Conservation (phyloP, 2,329 filamentous ascomycete species). For the Arthrobotrys pseudoclavata region DNA sequence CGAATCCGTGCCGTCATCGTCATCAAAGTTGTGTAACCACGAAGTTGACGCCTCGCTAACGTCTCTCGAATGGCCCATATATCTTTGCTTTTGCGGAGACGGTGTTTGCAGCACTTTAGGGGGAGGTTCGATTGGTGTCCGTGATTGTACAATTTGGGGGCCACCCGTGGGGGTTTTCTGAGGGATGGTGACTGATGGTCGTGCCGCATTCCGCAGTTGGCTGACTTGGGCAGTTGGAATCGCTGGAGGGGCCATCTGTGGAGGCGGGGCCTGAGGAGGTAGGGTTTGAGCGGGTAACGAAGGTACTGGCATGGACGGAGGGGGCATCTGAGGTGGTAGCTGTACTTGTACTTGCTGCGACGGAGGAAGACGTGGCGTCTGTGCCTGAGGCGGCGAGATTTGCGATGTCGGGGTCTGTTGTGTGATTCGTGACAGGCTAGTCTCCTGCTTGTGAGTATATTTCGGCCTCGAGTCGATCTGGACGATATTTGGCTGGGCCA, state of each 20-base stretch:
- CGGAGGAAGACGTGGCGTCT: slow-evolving; percentile 29
- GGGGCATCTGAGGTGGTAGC: slow-evolving; percentile 53
- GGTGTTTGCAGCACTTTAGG: slow-evolving; percentile 50
- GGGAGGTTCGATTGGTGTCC: slow-evolving; percentile 41
- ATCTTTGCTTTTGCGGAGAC: slow-evolving; percentile 52
- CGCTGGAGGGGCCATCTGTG: slow-evolving; percentile 46
- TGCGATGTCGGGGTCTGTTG: slow-evolving; percentile 29
- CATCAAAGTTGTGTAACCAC: slow-evolving; percentile 94
- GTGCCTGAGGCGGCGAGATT: slow-evolving; percentile 30
- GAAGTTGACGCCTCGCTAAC: slow-evolving; percentile 83
- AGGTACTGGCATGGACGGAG: slow-evolving; percentile 46
- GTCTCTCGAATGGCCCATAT: slow-evolving; percentile 63
- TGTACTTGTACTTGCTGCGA: slow-evolving; percentile 33
- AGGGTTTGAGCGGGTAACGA: slow-evolving; percentile 19
- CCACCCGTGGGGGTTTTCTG: slow-evolving; percentile 13
- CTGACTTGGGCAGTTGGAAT: slow-evolving; percentile 39
- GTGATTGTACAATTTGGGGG: slow-evolving; percentile 26
- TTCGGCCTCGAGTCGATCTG: slow-evolving; percentile 47
- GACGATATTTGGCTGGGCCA: slow-evolving; percentile 51
- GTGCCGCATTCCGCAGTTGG: slow-evolving; percentile 44
- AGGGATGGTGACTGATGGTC: slow-evolving; percentile 44
- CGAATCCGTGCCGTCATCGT: slow-evolving; percentile 86
- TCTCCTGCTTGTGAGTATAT: slow-evolving; percentile 49
- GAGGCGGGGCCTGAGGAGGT: slow-evolving; percentile 45
- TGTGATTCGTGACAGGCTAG: slow-evolving; percentile 29